phyloP scores from a whole-genome alignment of 768 basidiomycete genomes.

The Boletus barrowsii region DNA sequence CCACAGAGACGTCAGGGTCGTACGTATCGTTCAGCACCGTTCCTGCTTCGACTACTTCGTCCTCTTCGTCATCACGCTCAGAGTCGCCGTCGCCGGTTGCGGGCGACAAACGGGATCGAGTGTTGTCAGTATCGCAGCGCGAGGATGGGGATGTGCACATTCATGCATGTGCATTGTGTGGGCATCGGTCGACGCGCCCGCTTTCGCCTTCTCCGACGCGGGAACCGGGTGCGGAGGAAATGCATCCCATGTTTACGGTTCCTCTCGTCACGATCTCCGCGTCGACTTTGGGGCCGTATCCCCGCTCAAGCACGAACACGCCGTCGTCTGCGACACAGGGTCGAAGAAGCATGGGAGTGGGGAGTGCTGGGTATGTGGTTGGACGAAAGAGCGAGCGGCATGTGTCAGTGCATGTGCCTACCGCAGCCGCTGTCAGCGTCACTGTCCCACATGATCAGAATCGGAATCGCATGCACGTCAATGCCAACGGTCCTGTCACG shows the following conservation, averaged over 20 bases:
- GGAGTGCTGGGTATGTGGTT: not conserved
- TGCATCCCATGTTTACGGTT: slow-evolving; percentile 31
- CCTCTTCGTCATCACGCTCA: slow-evolving; percentile 14
- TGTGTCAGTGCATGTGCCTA: not conserved
- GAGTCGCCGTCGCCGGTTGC: slow-evolving; percentile 8
- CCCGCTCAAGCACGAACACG: not conserved
- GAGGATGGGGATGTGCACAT: not conserved
- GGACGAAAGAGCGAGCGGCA: not conserved
- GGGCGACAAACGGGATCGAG: not conserved
- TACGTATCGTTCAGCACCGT: slow-evolving; percentile 22
- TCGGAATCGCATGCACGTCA: not conserved
- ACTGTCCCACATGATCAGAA: not conserved
- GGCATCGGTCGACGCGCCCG: slow-evolving; percentile 9
- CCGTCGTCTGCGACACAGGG: not conserved
- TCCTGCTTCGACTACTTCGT: slow-evolving; percentile 13
- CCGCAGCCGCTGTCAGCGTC: not conserved
- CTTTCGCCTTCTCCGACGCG: not conserved
- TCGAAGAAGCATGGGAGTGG: not conserved
- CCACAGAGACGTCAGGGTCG: slow-evolving; percentile 20
- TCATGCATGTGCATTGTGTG: slow-evolving; percentile 17
- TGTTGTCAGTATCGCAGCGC: not conserved
- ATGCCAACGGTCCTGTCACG: not conserved
- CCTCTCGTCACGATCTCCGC: slow-evolving; percentile 26
- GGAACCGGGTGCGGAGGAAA: not conserved
- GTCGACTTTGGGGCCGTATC: not conserved